These are phyloP conservation scores for Eragrostis tef DNA, from an alignment of 202 grass and related monocot genomes.

Conservation along the genomic window DNA sequence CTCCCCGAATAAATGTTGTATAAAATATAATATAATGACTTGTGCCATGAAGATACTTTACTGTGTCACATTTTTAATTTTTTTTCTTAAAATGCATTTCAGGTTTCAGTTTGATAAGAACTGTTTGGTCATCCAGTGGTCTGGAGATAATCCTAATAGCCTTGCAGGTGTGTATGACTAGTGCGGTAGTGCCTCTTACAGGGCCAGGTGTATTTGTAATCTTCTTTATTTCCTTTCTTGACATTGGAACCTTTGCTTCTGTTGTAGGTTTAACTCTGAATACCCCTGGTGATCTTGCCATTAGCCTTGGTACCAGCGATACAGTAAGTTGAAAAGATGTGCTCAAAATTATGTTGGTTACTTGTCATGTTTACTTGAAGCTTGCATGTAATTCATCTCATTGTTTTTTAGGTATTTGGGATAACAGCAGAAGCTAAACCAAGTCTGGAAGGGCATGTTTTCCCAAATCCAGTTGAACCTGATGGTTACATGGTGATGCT, in stretches of 20 bases:
- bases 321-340: conserved; percentile 65
- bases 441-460: conserved; percentile 90
- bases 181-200: conserved; percentile 26
- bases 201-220: conserved; percentile 1
- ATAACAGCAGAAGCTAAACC: conserved; percentile 87
- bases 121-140: conserved; percentile 90
- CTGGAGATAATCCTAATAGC: conserved; percentile 96
- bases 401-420: conserved; percentile 77
- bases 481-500: conserved; percentile 98
- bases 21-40: conserved; percentile 10
- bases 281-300: conserved; percentile 87
- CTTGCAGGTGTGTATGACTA: conserved; percentile 75
- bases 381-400: background rate
- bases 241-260: conserved; percentile 18
- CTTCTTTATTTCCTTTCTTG: conserved; percentile 19
- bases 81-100: conserved; percentile 31
- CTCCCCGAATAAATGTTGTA: conserved; percentile 6
- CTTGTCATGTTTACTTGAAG: background rate
- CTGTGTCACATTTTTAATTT: conserved; percentile 10
- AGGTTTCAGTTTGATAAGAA: conserved; percentile 79
- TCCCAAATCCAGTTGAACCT: conserved; percentile 84
- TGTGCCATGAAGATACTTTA: background rate
- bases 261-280: conserved; percentile 84
- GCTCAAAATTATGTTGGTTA: background rate
- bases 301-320: conserved; percentile 98